Evolutionary conservation across 768 basidiomycete genomes (phyloP).

Genomic region (Mrakia frigida): DNA sequence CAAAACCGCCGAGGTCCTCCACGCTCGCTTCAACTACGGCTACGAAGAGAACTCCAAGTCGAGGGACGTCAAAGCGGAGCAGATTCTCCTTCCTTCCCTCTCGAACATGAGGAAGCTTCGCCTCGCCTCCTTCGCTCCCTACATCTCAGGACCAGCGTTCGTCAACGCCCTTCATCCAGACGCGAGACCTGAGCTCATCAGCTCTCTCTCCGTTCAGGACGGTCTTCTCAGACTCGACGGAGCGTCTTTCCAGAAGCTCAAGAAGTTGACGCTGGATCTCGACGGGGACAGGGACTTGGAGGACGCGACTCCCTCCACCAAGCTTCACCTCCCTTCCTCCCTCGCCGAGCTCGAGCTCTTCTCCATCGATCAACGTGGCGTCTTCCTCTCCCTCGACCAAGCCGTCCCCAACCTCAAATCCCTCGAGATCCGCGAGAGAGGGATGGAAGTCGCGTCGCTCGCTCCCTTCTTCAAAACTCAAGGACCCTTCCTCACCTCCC

Average conservation of each 20-base stretch:
- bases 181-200: neutral
- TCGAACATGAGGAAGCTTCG: neutral
- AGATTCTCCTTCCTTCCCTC: neutral
- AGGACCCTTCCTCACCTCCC: neutral
- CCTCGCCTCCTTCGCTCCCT: neutral
- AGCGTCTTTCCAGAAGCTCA: neutral
- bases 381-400: neutral
- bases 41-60: neutral
- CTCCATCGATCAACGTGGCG: neutral
- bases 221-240: neutral
- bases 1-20: neutral
- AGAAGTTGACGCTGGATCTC: neutral
- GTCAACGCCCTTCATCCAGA: neutral
- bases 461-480: neutral
- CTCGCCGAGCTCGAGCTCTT: neutral
- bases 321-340: neutral
- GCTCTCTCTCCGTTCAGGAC: neutral
- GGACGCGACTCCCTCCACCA: neutral
- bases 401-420: neutral
- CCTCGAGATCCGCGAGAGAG: neutral
- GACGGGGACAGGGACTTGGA: neutral
- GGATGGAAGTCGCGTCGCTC: neutral
- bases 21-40: neutral
- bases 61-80: neutral
- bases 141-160: neutral